A percentile compares a stretch with the other conserved stretches of the same genome.
Evolutionary conservation across 306 rosid species (phyloP).

Genomic region (Crotalaria pallida): DNA sequence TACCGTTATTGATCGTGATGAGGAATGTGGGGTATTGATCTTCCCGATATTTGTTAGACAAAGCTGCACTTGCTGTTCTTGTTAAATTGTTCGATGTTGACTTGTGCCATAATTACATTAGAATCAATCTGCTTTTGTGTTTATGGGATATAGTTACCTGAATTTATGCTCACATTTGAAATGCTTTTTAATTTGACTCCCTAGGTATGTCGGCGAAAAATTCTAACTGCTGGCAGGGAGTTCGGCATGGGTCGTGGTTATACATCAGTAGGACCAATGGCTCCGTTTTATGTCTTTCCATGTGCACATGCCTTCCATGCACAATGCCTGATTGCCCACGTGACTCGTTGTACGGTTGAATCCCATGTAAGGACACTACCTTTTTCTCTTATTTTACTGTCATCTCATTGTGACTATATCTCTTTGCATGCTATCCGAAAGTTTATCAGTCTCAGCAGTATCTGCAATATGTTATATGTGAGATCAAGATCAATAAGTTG

Average conservation of each 20-base stretch:
- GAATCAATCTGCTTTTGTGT: slow-evolving; percentile 3
- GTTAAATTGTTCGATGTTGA: slow-evolving; percentile 1
- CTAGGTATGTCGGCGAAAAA: slow-evolving; percentile 78
- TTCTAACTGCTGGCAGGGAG: slow-evolving; percentile 72
- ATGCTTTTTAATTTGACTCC: slow-evolving; percentile 28
- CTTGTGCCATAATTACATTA: neutral
- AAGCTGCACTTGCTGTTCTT: slow-evolving; percentile 2
- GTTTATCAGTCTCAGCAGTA: slow-evolving; percentile 1
- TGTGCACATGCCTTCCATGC: slow-evolving; percentile 96
- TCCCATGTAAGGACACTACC: slow-evolving; percentile 50
- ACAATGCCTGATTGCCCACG: slow-evolving; percentile 83
- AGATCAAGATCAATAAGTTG: neutral
- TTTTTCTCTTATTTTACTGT: neutral
- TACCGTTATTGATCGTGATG: slow-evolving; percentile 90
- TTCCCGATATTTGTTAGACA: slow-evolving; percentile 23
- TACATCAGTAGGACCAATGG: slow-evolving; percentile 79
- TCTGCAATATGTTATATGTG: neutral
- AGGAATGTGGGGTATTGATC: slow-evolving; percentile 87
- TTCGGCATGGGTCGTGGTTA: slow-evolving; percentile 60
- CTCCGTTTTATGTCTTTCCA: slow-evolving; percentile 94
- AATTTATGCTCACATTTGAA: slow-evolving; percentile 4
- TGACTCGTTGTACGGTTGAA: slow-evolving; percentile 77
- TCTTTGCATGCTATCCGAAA: neutral
- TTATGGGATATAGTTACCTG: neutral
- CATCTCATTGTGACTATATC: neutral